phyloP scores from a whole-genome alignment of 345 rosid genomes.

The Melaleuca alternifolia region DNA sequence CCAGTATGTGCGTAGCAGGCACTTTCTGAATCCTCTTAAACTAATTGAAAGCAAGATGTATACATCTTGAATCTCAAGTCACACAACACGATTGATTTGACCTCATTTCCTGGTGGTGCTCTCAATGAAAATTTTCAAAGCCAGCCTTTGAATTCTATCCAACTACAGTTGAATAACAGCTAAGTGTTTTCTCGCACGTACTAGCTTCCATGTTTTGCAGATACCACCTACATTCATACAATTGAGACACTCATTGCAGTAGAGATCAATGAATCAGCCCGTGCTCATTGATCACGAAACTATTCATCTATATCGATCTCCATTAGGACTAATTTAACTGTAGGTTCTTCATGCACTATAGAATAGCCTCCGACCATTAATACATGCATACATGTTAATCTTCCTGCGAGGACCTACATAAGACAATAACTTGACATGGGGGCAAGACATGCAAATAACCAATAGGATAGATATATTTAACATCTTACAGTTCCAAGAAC shows the following conservation, averaged over 20 bases:
- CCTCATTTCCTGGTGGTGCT: not conserved
- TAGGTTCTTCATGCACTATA: not conserved
- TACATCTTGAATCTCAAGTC: not conserved
- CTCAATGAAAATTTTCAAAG: not conserved
- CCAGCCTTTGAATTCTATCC: not conserved
- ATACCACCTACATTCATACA: not conserved
- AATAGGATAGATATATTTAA: not conserved
- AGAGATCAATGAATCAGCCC: not conserved
- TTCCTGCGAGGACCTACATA: not conserved
- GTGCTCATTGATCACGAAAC: fast-evolving
- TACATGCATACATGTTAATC: not conserved
- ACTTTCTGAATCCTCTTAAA: not conserved
- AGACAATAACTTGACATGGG: not conserved
- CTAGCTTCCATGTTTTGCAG: not conserved
- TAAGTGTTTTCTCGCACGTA: fast-evolving
- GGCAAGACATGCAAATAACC: fast-evolving
- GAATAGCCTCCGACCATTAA: not conserved
- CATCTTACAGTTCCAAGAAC: not conserved
- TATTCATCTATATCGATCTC: not conserved
- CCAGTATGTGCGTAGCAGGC: not conserved
- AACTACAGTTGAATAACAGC: not conserved
- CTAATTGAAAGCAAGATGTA: not conserved
- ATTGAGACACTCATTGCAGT: not conserved
- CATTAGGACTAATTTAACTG: not conserved
- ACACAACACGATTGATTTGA: not conserved